Evolutionary conservation across 805 yeast genomes (phyloP), one percentile per base, ranked within the genome.

Genomic region (Candida berthetii): DNA sequence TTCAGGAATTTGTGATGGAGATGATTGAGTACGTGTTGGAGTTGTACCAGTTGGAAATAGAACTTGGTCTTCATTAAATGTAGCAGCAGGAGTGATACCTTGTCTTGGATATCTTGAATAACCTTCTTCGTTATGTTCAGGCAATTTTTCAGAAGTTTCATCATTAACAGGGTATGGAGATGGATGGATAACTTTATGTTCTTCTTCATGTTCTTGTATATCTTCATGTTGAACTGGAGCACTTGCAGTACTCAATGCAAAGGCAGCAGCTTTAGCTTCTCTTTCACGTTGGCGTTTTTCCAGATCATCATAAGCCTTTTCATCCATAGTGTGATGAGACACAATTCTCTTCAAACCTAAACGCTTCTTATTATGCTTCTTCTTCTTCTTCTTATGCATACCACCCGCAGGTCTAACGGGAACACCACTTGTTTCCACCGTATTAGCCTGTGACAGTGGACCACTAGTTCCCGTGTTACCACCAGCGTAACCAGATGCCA

Each of bases 381-480:
- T 57, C 37, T 57, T 55, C 16, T 53, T 53, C 50, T 63, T 71
- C 49, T 82, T 69, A 46, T 68, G 75, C 57, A 84, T 82, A 24
- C 89, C 89, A 37, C 91, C 91, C 2, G 84, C 84, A 8, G 88
- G 89, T 48, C 78, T 72, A 5, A 74, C 82, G 31, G 80, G 78
- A 20, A 74, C 60, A 16, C 85, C 85, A 48, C 80, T 76, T 0
- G 84, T 80, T 57, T 80, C 85, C 15, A 80, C 61, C 1, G 77
- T 69, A 36, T 66, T 65, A 0, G 69, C 42, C 48, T 64, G 51
- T 35, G 65, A 41, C 45, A 53, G 37, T 36, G 54, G 51, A 27
- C 52, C 55, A n/a, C 52, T 43, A 24, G 42, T 46, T 20, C 18
- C 31, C 6, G 8, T 9, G 9, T 22, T 6, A 17, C 35, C 40